Evolutionary conservation across 768 basidiomycete species (phyloP).

Genomic region (Auriculariales sp.): DNA sequence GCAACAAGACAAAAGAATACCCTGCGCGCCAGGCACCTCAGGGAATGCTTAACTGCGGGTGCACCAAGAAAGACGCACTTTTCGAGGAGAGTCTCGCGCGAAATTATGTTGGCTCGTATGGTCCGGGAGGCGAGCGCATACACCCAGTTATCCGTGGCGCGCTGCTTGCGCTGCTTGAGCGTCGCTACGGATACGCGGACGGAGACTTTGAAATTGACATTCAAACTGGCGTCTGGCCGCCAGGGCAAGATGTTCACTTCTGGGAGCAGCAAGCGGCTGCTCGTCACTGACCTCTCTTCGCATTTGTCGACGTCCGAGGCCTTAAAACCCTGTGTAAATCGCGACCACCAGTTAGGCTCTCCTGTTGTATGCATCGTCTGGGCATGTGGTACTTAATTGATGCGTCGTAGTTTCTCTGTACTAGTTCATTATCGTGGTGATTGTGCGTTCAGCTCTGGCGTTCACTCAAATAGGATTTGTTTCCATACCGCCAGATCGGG

Average conservation of each 20-base stretch:
- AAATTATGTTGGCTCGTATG: slow-evolving; percentile 68
- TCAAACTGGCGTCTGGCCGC: slow-evolving; percentile 47
- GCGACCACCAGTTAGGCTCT: too few species aligned
- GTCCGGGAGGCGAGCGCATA: slow-evolving; percentile 72
- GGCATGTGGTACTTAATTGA: too few species aligned
- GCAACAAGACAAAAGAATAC: slow-evolving; percentile 61
- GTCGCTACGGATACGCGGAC: slow-evolving; percentile 65
- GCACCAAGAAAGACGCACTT: slow-evolving; percentile 69
- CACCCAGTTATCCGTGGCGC: slow-evolving; percentile 77
- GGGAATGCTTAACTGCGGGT: slow-evolving; percentile 74
- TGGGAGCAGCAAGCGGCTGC: too few species aligned
- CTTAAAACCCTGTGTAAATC: too few species aligned
- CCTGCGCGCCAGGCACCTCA: slow-evolving; percentile 72
- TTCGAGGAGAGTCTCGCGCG: slow-evolving; percentile 76
- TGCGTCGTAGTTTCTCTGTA: too few species aligned
- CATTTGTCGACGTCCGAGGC: too few species aligned
- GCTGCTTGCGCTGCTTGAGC: slow-evolving; percentile 52
- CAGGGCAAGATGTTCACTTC: slow-evolving; percentile 40
- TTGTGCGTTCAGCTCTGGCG: too few species aligned
- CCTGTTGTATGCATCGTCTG: too few species aligned
- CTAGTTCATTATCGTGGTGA: too few species aligned
- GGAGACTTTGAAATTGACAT: slow-evolving; percentile 74
- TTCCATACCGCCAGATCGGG: too few species aligned
- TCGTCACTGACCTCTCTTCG: too few species aligned
- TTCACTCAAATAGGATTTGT: too few species aligned